Percentiles rank a stretch among this genome's conserved stretches.
phyloP scores from a whole-genome alignment of 441 rosid genomes.

The Adansonia rubrostipa region DNA sequence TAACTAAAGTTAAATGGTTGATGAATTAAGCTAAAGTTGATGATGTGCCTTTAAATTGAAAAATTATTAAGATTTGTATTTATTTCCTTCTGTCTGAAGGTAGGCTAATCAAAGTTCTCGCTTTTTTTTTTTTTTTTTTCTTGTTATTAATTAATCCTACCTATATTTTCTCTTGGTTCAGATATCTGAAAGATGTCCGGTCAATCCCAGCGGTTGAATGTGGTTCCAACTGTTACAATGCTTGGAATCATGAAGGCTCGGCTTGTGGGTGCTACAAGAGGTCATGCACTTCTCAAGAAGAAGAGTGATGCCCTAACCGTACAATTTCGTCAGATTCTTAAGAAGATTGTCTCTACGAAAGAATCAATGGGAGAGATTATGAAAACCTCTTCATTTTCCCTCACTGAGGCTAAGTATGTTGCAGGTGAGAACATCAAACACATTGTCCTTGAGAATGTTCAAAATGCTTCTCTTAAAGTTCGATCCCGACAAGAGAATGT shows the following conservation, averaged over 20 bases:
- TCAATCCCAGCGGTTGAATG: conserved; percentile 77
- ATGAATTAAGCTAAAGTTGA: not conserved
- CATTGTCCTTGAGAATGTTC: conserved; percentile 77
- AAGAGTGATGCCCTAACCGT: conserved; percentile 95
- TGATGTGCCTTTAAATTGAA: not conserved
- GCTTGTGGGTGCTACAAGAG: conserved; percentile 90
- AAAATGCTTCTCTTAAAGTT: conserved; percentile 77
- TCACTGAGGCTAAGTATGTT: conserved; percentile 85
- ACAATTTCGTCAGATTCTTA: conserved; percentile 84
- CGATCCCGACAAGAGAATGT: conserved; percentile 80
- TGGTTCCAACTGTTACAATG: conserved; percentile 90
- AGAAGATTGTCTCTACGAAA: conserved; percentile 76
- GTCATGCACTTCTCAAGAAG: conserved; percentile 94
- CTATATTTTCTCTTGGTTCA: conserved; percentile 13
- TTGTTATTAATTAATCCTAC: not conserved
- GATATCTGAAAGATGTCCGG: conserved; percentile 68
- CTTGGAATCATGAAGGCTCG: conserved; percentile 86
- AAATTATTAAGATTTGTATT: not conserved
- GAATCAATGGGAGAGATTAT: conserved; percentile 92
- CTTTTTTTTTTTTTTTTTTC: not conserved
- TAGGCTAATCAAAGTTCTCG: not conserved
- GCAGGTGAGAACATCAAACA: conserved; percentile 91
- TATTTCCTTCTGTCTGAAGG: not conserved
- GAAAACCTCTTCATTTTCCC: conserved; percentile 80
- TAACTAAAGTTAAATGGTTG: not conserved